phyloP scores from a whole-genome alignment of 1,139 yeast species.

The Lodderomyces theae region DNA sequence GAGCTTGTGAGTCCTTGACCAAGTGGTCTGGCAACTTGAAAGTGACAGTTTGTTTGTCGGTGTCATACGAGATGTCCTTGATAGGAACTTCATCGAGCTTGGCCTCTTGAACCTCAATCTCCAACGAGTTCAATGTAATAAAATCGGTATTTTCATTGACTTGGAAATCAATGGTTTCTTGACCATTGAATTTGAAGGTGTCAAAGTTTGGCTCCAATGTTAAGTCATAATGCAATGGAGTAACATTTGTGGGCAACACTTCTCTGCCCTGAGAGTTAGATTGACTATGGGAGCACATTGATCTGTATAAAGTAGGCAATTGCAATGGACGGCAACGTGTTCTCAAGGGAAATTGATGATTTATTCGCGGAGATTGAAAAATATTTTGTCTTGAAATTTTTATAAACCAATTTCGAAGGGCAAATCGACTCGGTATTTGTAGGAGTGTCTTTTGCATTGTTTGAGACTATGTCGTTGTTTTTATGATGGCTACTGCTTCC shows the following conservation, averaged over 20 bases:
- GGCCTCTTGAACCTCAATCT: conserved; percentile 59
- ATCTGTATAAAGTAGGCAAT: conserved; percentile 5
- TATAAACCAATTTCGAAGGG: background rate
- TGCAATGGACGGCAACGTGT: conserved; percentile 1
- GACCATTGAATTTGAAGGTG: conserved; percentile 69
- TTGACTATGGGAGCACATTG: conserved; percentile 18
- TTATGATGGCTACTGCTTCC: no score
- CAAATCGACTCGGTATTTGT: background rate
- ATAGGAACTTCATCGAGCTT: conserved; percentile 38
- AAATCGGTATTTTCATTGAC: conserved; percentile 54
- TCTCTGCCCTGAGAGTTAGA: conserved; percentile 46
- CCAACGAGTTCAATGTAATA: conserved; percentile 60
- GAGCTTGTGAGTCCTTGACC: conserved; percentile 39
- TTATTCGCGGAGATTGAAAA: conserved; percentile 4
- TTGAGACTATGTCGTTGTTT: no score
- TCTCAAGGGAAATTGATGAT: background rate
- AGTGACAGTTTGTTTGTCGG: conserved; percentile 61
- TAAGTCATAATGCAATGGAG: conserved; percentile 68
- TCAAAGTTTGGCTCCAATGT: conserved; percentile 72
- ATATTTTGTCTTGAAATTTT: background rate
- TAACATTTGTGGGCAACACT: conserved; percentile 69
- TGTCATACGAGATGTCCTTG: conserved; percentile 37
- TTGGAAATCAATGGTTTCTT: conserved; percentile 59
- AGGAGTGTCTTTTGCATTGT: no score
- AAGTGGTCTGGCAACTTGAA: conserved; percentile 56